Evolutionary conservation across 1,284 basidiomycete species (phyloP).

Genomic region (Tetrapyrgos nigripes): DNA sequence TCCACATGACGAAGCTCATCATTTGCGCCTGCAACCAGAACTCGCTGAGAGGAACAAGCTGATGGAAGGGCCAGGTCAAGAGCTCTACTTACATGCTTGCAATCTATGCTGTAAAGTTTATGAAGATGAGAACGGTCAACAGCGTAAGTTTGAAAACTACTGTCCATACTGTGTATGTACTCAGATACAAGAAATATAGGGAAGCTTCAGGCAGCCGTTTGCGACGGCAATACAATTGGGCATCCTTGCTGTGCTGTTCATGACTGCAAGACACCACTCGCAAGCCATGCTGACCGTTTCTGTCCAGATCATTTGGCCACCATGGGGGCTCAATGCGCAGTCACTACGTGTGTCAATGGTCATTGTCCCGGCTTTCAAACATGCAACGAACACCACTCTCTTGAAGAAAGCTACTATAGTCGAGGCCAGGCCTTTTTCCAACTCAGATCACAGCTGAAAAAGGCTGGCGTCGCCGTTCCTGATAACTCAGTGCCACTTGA

Average conservation of each 20-base stretch:
- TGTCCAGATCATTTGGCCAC: slow-evolving; percentile 26
- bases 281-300: slow-evolving; percentile 20
- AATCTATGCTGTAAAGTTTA: not conserved
- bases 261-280: slow-evolving; percentile 24
- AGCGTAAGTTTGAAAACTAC: not conserved
- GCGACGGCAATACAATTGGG: slow-evolving; percentile 26
- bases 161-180: too few species aligned
- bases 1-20: not conserved
- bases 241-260: slow-evolving; percentile 28
- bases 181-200: too few species aligned
- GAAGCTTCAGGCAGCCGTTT: slow-evolving; percentile 8
- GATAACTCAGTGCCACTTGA: not conserved
- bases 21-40: not conserved
- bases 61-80: not conserved
- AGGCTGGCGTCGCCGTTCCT: not conserved
- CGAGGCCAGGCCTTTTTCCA: too few species aligned
- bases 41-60: not conserved
- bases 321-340: too few species aligned
- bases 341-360: too few species aligned
- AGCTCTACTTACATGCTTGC: not conserved
- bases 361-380: not conserved
- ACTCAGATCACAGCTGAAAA: too few species aligned
- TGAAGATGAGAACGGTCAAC: not conserved
- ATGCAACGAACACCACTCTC: too few species aligned
- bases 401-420: too few species aligned